Evolutionary conservation across 2,329 filamentous ascomycete genomes (phyloP).

Genomic region (Arthroderma sp.): DNA sequence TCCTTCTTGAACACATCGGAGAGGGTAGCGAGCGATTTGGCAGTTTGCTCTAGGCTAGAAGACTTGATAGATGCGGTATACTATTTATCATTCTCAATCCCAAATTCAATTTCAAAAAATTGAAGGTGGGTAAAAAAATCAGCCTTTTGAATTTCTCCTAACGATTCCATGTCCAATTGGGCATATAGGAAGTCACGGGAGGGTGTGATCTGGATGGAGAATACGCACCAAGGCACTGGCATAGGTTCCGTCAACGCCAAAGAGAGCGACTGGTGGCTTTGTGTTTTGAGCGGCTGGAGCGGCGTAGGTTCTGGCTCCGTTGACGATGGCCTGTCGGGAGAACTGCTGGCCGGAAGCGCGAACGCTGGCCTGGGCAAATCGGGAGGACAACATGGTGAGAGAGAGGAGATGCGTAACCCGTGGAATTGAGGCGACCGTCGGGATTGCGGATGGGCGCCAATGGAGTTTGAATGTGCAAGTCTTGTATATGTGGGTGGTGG

Average conservation of each 20-base stretch:
- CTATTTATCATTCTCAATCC: slow-evolving; percentile 35
- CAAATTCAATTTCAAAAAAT: too few species aligned
- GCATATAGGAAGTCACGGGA: slow-evolving; percentile 2
- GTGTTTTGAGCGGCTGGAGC: slow-evolving; percentile 47
- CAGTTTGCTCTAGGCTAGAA: slow-evolving; percentile 68
- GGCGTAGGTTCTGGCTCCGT: slow-evolving; percentile 60
- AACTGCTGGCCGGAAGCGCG: slow-evolving; percentile 38
- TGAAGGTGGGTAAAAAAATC: too few species aligned
- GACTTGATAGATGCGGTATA: slow-evolving; percentile 93
- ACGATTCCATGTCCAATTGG: slow-evolving; percentile 4
- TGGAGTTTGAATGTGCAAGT: background rate
- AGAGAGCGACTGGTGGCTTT: slow-evolving; percentile 82
- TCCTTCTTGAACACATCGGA: slow-evolving; percentile 65
- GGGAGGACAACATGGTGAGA: slow-evolving; percentile 42
- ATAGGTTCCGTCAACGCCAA: slow-evolving; percentile 95
- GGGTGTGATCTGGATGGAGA: background rate
- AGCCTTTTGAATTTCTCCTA: background rate
- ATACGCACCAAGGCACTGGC: slow-evolving; percentile 86
- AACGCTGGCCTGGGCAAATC: slow-evolving; percentile 43
- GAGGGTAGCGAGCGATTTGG: slow-evolving; percentile 64
- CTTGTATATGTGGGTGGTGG: too few species aligned
- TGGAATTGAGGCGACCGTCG: background rate
- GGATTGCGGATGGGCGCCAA: slow-evolving; percentile 1
- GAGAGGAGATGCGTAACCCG: background rate
- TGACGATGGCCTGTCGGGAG: slow-evolving; percentile 27